phyloP scores from a whole-genome alignment of 2,329 filamentous ascomycete species.

The Neofusicoccum sp. region DNA sequence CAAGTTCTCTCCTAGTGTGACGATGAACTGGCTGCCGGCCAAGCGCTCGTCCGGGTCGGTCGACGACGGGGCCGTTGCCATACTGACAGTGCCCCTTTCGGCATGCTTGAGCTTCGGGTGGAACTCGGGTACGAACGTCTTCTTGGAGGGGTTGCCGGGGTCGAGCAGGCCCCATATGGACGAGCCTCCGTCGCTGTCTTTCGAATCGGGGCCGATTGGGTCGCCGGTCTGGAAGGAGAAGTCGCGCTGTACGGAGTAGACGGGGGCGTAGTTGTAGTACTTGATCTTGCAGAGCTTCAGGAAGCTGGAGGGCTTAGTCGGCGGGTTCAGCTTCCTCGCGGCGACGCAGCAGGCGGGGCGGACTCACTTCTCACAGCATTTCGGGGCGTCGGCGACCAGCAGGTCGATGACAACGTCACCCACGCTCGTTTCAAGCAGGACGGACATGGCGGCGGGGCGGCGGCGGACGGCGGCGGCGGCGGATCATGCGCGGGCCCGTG shows the following conservation, averaged over 20 bases:
- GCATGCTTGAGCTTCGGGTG: conserved; percentile 85
- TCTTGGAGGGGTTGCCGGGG: conserved; percentile 61
- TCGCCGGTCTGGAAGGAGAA: conserved; percentile 98
- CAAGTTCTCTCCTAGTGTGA: conserved; percentile 86
- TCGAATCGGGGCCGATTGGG: conserved; percentile 81
- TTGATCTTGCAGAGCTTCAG: conserved; percentile 98
- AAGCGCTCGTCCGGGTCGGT: conserved; percentile 79
- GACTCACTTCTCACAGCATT: conserved; percentile 93
- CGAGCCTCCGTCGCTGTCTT: conserved; percentile 86
- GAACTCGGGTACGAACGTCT: conserved; percentile 82
- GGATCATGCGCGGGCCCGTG: conserved; percentile 4
- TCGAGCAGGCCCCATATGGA: conserved; percentile 89
- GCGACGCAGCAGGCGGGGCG: conserved; percentile 24
- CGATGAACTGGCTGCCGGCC: conserved; percentile 89
- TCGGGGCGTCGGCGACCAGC: conserved; percentile 84
- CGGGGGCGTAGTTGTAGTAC: conserved; percentile 96
- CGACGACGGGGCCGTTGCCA: conserved; percentile 84
- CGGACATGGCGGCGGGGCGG: conserved; percentile 67
- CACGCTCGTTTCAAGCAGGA: conserved; percentile 87
- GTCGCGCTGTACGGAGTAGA: conserved; percentile 89
- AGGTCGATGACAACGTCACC: conserved; percentile 96
- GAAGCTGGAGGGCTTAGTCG: conserved; percentile 70
- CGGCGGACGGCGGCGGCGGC: not conserved
- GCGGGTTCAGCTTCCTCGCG: conserved; percentile 55
- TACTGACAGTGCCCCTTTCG: conserved; percentile 91